Percentiles rank a stretch among this genome's conserved stretches.
phyloP scores from a whole-genome alignment of 2,329 filamentous ascomycete genomes.

The Clonostachys rhizophaga region DNA sequence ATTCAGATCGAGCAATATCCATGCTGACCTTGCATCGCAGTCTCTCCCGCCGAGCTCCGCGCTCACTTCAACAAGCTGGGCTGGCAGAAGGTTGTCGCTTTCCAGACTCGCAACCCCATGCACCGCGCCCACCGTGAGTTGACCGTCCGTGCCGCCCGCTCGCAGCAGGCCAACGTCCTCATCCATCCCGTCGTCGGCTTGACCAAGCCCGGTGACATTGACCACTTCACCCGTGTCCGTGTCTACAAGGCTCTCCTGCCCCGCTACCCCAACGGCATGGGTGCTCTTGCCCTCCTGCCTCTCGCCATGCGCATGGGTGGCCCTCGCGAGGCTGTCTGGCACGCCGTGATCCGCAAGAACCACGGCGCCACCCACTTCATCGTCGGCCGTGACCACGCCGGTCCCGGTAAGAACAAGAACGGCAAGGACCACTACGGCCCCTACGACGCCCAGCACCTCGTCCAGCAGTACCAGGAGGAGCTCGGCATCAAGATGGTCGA shows the following conservation, averaged over 20 bases:
- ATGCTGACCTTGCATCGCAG: slow-evolving; percentile 29
- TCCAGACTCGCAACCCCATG: slow-evolving; percentile 99
- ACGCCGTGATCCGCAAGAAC: slow-evolving; percentile 99
- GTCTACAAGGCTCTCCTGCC: slow-evolving; percentile 97
- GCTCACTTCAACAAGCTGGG: slow-evolving; percentile 99
- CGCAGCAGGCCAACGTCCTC: slow-evolving; percentile 95
- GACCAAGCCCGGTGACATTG: slow-evolving; percentile 98
- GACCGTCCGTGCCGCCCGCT: slow-evolving; percentile 92
- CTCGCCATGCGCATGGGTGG: slow-evolving; percentile 99
- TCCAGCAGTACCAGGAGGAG: slow-evolving; percentile 95
- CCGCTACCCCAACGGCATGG: slow-evolving; percentile 98
- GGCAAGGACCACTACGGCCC: slow-evolving; percentile 97
- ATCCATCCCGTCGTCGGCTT: slow-evolving; percentile 98
- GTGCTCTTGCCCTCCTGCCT: slow-evolving; percentile 87
- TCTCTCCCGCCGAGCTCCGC: slow-evolving; percentile 90
- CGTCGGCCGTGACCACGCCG: slow-evolving; percentile 95
- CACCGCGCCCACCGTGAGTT: slow-evolving; percentile 97
- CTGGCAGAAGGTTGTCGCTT: slow-evolving; percentile 95
- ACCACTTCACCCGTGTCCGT: slow-evolving; percentile 98
- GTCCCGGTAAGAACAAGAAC: slow-evolving; percentile 96
- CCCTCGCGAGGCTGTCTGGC: slow-evolving; percentile 97
- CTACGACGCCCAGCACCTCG: slow-evolving; percentile 93
- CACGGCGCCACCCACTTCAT: slow-evolving; percentile 99
- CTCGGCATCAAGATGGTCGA: slow-evolving; percentile 98
- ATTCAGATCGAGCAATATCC: background rate